Evolutionary conservation across 2,329 filamentous ascomycete genomes (phyloP).

Genomic region (Niveomyces coronatus): DNA sequence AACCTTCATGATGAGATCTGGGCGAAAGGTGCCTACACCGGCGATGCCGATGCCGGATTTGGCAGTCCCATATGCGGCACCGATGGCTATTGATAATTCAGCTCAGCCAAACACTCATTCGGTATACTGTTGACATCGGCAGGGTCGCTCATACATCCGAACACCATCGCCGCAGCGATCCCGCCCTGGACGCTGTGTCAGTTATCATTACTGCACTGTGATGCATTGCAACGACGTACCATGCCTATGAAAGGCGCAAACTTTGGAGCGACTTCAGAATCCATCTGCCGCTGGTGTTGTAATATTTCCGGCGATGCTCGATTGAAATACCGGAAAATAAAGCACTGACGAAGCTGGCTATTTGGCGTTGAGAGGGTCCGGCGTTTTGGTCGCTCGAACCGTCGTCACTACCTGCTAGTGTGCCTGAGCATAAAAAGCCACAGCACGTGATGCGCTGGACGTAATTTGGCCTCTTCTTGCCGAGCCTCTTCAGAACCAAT

Average conservation of each 20-base stretch:
- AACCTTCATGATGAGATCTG: conserved; percentile 88
- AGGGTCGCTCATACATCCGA: conserved; percentile 54
- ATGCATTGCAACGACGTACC: conserved; percentile 41
- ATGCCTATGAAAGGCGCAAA: conserved; percentile 85
- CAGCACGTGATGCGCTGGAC: too few species aligned
- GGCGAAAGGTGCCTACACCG: conserved; percentile 73
- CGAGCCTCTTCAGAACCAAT: too few species aligned
- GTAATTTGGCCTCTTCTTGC: too few species aligned
- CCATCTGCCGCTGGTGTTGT: conserved; percentile 34
- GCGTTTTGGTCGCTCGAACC: too few species aligned
- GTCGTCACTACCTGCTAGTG: too few species aligned
- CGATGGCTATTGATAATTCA: conserved; percentile 42
- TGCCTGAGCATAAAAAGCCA: too few species aligned
- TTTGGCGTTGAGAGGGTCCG: too few species aligned
- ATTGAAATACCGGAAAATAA: too few species aligned
- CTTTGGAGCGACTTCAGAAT: conserved; percentile 58
- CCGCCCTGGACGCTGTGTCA: conserved; percentile 45
- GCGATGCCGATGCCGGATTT: conserved; percentile 84
- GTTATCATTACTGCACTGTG: background rate
- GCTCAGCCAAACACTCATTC: background rate
- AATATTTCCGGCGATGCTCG: conserved; percentile 2
- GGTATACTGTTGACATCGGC: background rate
- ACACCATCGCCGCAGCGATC: conserved; percentile 74
- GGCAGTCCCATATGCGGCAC: conserved; percentile 78
- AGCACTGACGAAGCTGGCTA: too few species aligned